phyloP scores from a whole-genome alignment of 2,329 filamentous ascomycete species.

The Xylariaceae sp. region DNA sequence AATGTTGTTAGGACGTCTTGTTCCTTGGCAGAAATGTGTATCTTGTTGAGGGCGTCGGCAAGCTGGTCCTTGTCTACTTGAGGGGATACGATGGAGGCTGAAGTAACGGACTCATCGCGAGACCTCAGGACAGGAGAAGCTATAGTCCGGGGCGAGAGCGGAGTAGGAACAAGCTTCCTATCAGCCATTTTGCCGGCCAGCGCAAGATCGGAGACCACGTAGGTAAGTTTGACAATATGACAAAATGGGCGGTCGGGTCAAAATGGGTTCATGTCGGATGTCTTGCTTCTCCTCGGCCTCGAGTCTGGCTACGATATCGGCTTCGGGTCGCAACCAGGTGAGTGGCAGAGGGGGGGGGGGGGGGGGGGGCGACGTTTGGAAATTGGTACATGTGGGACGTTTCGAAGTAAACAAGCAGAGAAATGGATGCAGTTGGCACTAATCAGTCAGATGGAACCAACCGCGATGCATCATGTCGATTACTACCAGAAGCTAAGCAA shows the following conservation, averaged over 20 bases:
- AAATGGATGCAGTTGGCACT: background rate
- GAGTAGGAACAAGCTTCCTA: conserved; percentile 32
- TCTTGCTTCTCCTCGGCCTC: background rate
- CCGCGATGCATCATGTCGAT: background rate
- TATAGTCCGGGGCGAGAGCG: conserved; percentile 42
- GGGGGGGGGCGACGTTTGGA: background rate
- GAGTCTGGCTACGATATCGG: background rate
- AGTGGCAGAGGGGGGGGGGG: too few relatives aligned
- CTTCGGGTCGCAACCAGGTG: background rate
- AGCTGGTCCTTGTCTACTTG: conserved; percentile 73
- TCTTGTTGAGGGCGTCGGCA: conserved; percentile 78
- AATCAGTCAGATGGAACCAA: background rate
- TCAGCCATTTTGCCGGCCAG: conserved; percentile 34
- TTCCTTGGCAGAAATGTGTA: conserved; percentile 86
- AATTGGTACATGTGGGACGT: background rate
- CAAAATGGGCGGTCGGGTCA: background rate
- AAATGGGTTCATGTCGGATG: background rate
- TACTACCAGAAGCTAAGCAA: too few relatives aligned
- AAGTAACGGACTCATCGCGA: conserved; percentile 44
- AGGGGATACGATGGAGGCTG: conserved; percentile 50
- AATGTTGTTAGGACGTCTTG: conserved; percentile 87
- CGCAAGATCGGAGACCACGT: conserved; percentile 13
- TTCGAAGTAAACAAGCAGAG: too few relatives aligned
- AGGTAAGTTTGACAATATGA: conserved; percentile 3
- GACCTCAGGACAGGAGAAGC: conserved; percentile 37